Base-by-base conservation (phyloP, 116 monocot species). In the Phalaenopsis hybrid region DNA sequence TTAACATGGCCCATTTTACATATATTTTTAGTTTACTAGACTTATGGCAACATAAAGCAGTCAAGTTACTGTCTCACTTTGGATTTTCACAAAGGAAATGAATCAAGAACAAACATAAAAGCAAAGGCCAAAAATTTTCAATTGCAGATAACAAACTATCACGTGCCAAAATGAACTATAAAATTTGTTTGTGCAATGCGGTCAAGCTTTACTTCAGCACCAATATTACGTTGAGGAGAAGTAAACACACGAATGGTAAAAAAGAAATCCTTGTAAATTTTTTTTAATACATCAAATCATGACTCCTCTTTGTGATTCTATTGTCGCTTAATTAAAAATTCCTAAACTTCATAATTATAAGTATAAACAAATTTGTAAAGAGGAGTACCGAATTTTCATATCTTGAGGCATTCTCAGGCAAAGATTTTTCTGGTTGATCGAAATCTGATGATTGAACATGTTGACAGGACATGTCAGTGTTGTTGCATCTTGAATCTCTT, bases 381-480 rank as follows among this genome's bases (percentile, higher is more conserved):
- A 45, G 33, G 31, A 15, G 4, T 89, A 94, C 92, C 92, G 57
- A 75, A 70, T 85, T 81, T 77, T 86, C 80, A 77, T 74, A 77
- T 21, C 78, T 77, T 57, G 80, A 74, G 33, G 63, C 23, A 82
- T 57, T 80, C 31, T 78, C 78, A 44, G 46, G 17, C 73, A 80
- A 37, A 81, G 80, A 83, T 79, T 80, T 83, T 84, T 43, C 81
- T 77, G 59, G 21, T 49, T 81, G 79, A 75, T 55, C 72, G 16
- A 43, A 72, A 83, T 49, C 20, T 81, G 83, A 75, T 69, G 78
- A 17, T 12, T 12, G 57, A 12, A 63, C 76, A 15, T 44, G 49
- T 10, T 23, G 28, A 82, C 43, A 79, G 55, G 65, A 46, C 78
- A 48, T 57, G 78, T 86, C 84, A 37, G 57, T 12, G 5, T 70